Evolutionary conservation across 2,329 filamentous ascomycete genomes (phyloP).

Genomic region (Cryphonectria radicalis): DNA sequence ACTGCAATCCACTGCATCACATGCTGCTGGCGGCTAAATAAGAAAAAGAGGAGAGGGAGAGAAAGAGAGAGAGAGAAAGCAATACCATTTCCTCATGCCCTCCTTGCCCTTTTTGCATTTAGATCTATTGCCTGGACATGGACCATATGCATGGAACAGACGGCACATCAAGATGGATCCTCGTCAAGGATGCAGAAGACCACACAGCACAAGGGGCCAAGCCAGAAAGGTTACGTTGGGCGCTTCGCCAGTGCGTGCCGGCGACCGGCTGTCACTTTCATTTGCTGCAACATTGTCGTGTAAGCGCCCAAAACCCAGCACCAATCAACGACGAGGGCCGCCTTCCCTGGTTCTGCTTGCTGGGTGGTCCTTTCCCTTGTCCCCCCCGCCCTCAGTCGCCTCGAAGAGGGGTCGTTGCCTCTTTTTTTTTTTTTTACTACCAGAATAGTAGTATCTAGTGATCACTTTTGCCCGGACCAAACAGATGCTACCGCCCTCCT

Average conservation of each 20-base stretch:
- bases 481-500: constrained; percentile 5
- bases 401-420: not conserved
- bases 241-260: constrained; percentile 21
- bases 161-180: not conserved
- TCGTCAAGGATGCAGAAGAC: not conserved
- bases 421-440: not conserved
- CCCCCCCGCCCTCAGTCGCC: not conserved
- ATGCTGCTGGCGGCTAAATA: not conserved
- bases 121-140: not conserved
- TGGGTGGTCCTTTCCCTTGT: not conserved
- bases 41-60: not conserved
- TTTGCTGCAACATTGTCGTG: constrained; percentile 24
- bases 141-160: not conserved
- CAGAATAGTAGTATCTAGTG: not conserved
- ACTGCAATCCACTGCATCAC: not conserved
- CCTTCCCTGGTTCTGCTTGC: not conserved
- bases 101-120: not conserved
- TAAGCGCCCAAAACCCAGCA: constrained; percentile 27
- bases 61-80: too few species aligned
- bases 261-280: constrained; percentile 15
- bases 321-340: constrained; percentile 23
- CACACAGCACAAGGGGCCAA: not conserved
- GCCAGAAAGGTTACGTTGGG: constrained; percentile 25
- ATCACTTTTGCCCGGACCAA: not conserved
- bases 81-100: not conserved